Base-by-base conservation (phyloP, 2,329 filamentous ascomycete genomes). In the Colletotrichum caudatum region DNA sequence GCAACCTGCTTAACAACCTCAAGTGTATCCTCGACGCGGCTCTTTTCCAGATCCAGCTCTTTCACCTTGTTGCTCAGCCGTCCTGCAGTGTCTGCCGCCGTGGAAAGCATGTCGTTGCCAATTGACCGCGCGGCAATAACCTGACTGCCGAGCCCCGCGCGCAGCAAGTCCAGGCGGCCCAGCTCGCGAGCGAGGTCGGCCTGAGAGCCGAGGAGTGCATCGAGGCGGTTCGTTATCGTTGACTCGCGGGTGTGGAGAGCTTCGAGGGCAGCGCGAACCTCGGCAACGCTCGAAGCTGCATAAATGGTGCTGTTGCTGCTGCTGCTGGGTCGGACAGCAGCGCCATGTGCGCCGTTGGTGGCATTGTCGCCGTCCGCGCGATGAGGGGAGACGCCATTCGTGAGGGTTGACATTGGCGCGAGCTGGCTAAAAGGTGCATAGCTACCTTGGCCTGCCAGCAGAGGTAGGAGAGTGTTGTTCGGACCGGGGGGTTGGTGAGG, bases 1-100 rank as follows among this genome's bases (percentile, higher is more conserved):
- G 94, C 93, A 18, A 99, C 95, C 83, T 98, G 95, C 81, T 98
- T 95, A 14, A 98, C 96, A 3, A 98, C 94, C 11, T 92, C 89
- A 69, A 99, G 84, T 0, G 96, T 98, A 62, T 94, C 92, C 80
- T 96, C 95, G 11, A 99, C 95, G 37, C 94, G 90, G 70, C 91
- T 91, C 85, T 98, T 97, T 82, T 99, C 95, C 68, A 94, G 87
- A 79, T 99, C 96, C 44, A 99, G 89, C 75, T 90, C 88, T 80
- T 93, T 94, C 67, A 99, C 96, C 64, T 94, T 93, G 78, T 90
- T 90, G 66, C 94, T 97, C 74, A 98, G 92, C 68, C 93, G 90
- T 65, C 91, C 91, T 4, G 96, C 96, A 44, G 95, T 98, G 63
- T 92, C 88, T 26, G 96, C 93, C 39, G 96, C 95, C 54, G 91